A percentile compares a stretch with the other conserved stretches of the same genome.
Evolutionary conservation across 2,329 filamentous ascomycete genomes (phyloP).

Genomic region (Chaetomium olivaceum): DNA sequence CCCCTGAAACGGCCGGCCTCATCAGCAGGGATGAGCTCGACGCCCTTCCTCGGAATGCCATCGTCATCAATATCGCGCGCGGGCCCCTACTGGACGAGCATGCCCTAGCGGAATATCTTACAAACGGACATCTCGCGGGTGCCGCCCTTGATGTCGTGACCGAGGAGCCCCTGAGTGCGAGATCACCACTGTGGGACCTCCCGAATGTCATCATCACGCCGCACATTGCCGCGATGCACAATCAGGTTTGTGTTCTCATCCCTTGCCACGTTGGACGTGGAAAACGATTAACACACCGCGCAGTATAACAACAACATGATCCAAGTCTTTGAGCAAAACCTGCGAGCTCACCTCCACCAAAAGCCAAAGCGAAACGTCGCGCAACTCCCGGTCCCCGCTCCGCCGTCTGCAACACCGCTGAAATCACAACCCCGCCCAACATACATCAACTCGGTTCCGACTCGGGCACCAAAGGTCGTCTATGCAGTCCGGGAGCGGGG

Average conservation of each 20-base stretch:
- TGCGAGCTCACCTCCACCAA: background rate
- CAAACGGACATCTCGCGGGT: background rate
- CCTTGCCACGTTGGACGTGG: background rate
- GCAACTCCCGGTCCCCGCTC: background rate
- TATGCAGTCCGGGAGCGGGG: background rate
- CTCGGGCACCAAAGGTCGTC: background rate
- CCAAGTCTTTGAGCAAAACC: slow-evolving; percentile 3
- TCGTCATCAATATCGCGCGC: slow-evolving; percentile 5
- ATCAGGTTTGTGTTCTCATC: background rate
- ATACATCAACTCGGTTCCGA: background rate
- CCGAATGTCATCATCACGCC: slow-evolving; percentile 11
- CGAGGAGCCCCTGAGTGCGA: background rate
- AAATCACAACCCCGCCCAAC: background rate
- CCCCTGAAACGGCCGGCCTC: background rate
- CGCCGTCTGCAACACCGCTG: background rate
- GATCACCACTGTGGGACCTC: background rate
- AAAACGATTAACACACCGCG: background rate
- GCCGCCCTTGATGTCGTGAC: slow-evolving; percentile 1
- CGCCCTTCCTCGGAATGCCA: background rate
- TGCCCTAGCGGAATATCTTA: background rate
- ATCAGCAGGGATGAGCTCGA: background rate
- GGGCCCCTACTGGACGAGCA: slow-evolving; percentile 2
- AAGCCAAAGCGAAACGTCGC: background rate
- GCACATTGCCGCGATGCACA: slow-evolving; percentile 6
- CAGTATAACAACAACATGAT: slow-evolving; percentile 9